Conservation (phyloP, 2,329 filamentous ascomycete species). For the Thielaviopsis punctulata region DNA sequence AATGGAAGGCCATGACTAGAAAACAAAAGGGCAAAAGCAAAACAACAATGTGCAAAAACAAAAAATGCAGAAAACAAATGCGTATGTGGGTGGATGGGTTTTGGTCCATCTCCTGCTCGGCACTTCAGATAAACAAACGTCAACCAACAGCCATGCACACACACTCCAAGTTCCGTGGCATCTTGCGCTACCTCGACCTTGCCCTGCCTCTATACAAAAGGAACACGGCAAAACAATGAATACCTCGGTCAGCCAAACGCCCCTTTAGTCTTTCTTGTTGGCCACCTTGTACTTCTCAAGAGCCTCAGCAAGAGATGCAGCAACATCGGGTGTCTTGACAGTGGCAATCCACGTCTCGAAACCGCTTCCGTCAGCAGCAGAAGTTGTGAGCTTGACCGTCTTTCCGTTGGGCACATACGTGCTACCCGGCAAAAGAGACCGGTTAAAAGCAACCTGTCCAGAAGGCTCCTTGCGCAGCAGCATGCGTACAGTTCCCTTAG, state of each 20-base stretch:
- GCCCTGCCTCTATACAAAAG: too few relatives aligned
- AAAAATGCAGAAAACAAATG: not conserved
- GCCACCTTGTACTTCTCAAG: conserved; percentile 37
- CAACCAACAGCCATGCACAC: not conserved
- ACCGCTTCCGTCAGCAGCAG: conserved; percentile 38
- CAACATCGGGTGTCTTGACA: conserved; percentile 46
- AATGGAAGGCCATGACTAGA: too few relatives aligned
- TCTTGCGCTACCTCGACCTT: too few relatives aligned
- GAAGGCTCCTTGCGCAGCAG: conserved; percentile 59
- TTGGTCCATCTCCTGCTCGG: not conserved
- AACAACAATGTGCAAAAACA: not conserved
- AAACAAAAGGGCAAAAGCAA: not conserved
- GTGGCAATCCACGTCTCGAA: conserved; percentile 56
- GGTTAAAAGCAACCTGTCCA: conserved; percentile 59
- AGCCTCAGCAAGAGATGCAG: conserved; percentile 32
- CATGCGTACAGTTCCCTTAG: conserved; percentile 47
- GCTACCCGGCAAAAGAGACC: conserved; percentile 40
- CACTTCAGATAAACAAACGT: not conserved
- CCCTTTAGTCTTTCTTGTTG: conserved; percentile 29
- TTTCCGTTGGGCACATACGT: conserved; percentile 45
- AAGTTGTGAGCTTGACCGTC: conserved; percentile 40
- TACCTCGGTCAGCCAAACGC: not conserved
- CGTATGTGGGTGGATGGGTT: not conserved
- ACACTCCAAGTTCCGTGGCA: not conserved
- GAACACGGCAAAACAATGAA: not conserved